phyloP scores from a whole-genome alignment of 139 green algal species.

The Nannochloris sp. region DNA sequence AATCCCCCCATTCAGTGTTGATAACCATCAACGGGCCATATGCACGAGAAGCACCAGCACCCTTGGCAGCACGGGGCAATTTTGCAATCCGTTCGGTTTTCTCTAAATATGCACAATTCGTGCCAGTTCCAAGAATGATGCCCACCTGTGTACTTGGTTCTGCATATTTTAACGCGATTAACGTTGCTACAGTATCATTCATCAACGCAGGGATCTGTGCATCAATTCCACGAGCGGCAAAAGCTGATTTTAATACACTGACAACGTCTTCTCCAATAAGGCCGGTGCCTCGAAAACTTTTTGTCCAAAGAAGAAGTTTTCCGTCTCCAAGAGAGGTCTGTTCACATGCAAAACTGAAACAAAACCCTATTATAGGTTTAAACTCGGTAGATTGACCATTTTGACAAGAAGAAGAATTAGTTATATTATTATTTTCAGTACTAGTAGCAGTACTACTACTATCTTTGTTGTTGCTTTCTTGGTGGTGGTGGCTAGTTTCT shows the following conservation, averaged over 20 bases:
- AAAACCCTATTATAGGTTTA: slow-evolving; percentile 70
- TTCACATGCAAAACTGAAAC: slow-evolving; percentile 82
- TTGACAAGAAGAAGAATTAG: too few species aligned
- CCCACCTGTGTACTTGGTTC: slow-evolving; percentile 51
- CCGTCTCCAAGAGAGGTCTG: slow-evolving; percentile 69
- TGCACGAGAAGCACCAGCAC: too few species aligned
- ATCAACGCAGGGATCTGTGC: slow-evolving; percentile 52
- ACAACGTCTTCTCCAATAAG: slow-evolving; percentile 52
- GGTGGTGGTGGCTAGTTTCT: too few species aligned
- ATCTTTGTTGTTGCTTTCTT: too few species aligned
- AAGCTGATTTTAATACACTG: slow-evolving; percentile 26
- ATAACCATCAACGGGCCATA: slow-evolving; percentile 37
- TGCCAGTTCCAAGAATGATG: slow-evolving; percentile 83
- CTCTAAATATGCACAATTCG: slow-evolving; percentile 79
- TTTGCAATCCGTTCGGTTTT: neutral
- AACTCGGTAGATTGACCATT: neutral
- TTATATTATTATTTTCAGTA: too few species aligned
- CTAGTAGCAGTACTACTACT: too few species aligned
- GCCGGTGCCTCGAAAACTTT: slow-evolving; percentile 40
- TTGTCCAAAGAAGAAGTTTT: slow-evolving; percentile 83
- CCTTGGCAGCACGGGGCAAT: neutral
- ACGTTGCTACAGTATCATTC: slow-evolving; percentile 75
- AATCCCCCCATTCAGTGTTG: slow-evolving; percentile 84
- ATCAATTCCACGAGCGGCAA: slow-evolving; percentile 21
- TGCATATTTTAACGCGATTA: slow-evolving; percentile 54